Evolutionary conservation across 192 early-diverging fungal species (phyloP).

Genomic region (Podochytrium sp.): DNA sequence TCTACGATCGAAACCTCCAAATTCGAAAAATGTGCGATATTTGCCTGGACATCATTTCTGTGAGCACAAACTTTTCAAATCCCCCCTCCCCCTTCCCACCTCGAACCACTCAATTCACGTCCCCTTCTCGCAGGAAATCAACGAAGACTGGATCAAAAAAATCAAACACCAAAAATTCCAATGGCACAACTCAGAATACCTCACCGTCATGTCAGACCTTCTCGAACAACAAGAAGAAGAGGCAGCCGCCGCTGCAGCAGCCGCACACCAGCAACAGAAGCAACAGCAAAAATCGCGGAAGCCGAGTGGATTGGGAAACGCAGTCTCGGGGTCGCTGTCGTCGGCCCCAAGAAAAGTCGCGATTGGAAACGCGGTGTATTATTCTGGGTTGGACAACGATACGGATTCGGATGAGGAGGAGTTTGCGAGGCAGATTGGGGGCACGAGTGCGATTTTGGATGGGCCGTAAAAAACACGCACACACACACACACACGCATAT

Average conservation of each 20-base stretch:
- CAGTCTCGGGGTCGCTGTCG: background rate
- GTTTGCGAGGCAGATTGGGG: constrained; percentile 43
- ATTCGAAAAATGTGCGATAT: constrained; percentile 61
- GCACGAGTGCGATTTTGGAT: constrained; percentile 49
- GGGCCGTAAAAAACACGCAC: constrained; percentile 33
- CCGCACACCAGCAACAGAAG: constrained; percentile 7
- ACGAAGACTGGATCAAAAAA: constrained; percentile 55
- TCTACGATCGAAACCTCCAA: constrained; percentile 62
- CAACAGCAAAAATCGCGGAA: background rate
- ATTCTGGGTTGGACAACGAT: constrained; percentile 24
- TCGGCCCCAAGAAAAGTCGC: constrained; percentile 3
- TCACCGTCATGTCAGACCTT: constrained; percentile 44
- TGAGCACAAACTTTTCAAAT: constrained; percentile 19
- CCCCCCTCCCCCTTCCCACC: background rate
- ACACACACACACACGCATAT: background rate
- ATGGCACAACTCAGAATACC: constrained; percentile 65
- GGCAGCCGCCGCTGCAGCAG: constrained; percentile 17
- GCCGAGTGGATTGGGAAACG: background rate
- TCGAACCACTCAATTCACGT: too few species aligned
- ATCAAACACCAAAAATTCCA: constrained; percentile 55
- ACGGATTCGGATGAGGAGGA: constrained; percentile 40
- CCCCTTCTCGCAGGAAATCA: constrained; percentile 57
- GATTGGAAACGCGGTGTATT: constrained; percentile 32
- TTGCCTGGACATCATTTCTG: constrained; percentile 59
- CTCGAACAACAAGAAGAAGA: constrained; percentile 24